Evolutionary conservation across 2,329 filamentous ascomycete species (phyloP).

Genomic region (Cryphonectria japonica): DNA sequence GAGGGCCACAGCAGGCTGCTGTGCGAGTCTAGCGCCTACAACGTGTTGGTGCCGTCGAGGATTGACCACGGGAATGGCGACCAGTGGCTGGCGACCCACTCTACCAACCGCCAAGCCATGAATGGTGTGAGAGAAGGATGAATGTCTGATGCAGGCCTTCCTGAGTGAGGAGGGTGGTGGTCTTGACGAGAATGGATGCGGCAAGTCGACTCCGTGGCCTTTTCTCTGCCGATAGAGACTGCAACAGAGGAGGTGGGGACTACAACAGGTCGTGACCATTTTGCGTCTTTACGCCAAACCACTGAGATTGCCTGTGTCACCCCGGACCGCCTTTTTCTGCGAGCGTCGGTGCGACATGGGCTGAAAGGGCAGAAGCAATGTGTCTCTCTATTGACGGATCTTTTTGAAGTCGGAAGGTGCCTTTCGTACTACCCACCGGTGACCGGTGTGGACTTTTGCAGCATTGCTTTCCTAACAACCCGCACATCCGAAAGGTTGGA

Average conservation of each 20-base stretch:
- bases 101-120: conserved; percentile 20
- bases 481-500: not conserved
- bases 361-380: conserved; percentile 9
- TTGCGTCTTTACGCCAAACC: not conserved
- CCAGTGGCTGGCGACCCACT: conserved; percentile 17
- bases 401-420: not conserved
- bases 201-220: not conserved
- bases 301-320: conserved; percentile 11
- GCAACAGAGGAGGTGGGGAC: too few relatives aligned
- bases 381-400: not conserved
- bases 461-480: not conserved
- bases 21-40: conserved; percentile 19
- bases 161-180: not conserved
- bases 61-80: conserved; percentile 22
- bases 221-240: not conserved
- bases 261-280: not conserved
- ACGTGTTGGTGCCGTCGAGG: conserved; percentile 14
- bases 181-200: not conserved
- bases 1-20: conserved; percentile 1
- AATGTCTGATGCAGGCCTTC: conserved; percentile 23
- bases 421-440: conserved; percentile 2
- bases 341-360: not conserved
- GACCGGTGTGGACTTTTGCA: not conserved
- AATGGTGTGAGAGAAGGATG: conserved; percentile 16
- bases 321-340: not conserved